Evolutionary conservation across 2,329 filamentous ascomycete species (phyloP), one percentile per base, ranked within the genome.

Genomic region (Xylaria hypoxylon): DNA sequence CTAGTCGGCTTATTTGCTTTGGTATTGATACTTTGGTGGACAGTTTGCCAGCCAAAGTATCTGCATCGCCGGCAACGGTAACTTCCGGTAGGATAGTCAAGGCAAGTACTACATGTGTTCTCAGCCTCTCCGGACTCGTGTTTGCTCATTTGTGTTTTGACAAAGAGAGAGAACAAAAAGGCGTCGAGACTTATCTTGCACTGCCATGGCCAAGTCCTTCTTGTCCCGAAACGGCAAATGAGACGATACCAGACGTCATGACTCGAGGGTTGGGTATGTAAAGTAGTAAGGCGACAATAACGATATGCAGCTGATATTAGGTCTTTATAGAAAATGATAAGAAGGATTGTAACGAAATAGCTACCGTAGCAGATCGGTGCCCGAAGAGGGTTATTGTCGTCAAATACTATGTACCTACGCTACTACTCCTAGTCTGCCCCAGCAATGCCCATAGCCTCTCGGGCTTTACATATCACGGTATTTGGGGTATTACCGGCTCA

Each of bases 151-250:
- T 11, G 3, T 22, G n/a, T 50, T 8, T 13, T 38, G 11, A 1
- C 8, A 38, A 38, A 15, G 3, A 6, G 31, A 33, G 35, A 2
- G 10, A 5, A 4, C 26, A 24, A 6, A 5, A 28, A 19, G 8
- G 33, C 26, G 31, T 28, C 42, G 53, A 45, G 22, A 7, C 52
- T 28, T 22, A 24, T 26, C 13, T 45, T n/a, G 38, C 47, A 52
- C 58, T 3, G 33, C 52, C 19, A 53, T 19, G 26, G 28, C 48
- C 19, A 53, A 52, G n/a, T 47, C 48, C 28, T 19, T 28, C 31
- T 55, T 59, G 40, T 13, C 64, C 59, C 15, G 31, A 64, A 64
- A 50, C 22, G 38, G 60, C 38, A 64, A 67, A 64, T 57, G 64
- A 67, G 60, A 56, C 47, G 8, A 31, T 24, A 13, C 28, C 4